Percentiles rank a stretch among this genome's conserved stretches.
Conservation (phyloP, 1,284 basidiomycete species). For the Dichomitus squalens region DNA sequence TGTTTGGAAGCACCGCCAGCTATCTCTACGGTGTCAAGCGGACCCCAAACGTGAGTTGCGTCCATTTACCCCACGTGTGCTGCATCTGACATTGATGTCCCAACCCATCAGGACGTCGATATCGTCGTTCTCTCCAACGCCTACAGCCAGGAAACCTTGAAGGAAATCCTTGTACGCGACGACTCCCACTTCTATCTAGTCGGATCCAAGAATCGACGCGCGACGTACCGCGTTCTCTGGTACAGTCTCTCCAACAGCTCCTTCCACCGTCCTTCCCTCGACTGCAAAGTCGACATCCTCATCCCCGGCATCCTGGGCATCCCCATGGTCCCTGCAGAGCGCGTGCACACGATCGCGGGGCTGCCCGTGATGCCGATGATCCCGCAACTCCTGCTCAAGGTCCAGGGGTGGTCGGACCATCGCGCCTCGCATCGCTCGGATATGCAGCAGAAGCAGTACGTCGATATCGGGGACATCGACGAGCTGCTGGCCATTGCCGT, state of each 20-base stretch:
- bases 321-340: constrained; percentile 36
- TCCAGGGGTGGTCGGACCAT: constrained; percentile 55
- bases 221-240: constrained; percentile 50
- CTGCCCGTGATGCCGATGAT: constrained; percentile 49
- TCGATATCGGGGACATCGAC: constrained; percentile 47
- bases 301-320: constrained; percentile 48
- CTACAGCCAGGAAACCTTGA: constrained; percentile 42
- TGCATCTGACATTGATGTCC: background rate
- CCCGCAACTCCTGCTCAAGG: constrained; percentile 48
- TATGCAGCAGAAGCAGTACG: constrained; percentile 40
- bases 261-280: constrained; percentile 12
- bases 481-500: constrained; percentile 41
- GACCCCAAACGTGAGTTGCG: constrained; percentile 9
- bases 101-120: constrained; percentile 48
- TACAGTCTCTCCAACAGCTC: constrained; percentile 32
- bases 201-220: constrained; percentile 39
- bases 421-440: constrained; percentile 33
- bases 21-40: constrained; percentile 12
- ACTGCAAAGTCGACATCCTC: constrained; percentile 57
- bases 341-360: constrained; percentile 30
- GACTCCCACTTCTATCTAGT: constrained; percentile 44
- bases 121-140: constrained; percentile 44
- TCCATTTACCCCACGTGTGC: background rate
- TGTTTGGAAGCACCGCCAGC: constrained; percentile 15
- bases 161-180: constrained; percentile 37